A percentile compares a stretch with the other conserved stretches of the same genome.
phyloP scores from a whole-genome alignment of 1,139 yeast species.

The Spathaspora sp. region DNA sequence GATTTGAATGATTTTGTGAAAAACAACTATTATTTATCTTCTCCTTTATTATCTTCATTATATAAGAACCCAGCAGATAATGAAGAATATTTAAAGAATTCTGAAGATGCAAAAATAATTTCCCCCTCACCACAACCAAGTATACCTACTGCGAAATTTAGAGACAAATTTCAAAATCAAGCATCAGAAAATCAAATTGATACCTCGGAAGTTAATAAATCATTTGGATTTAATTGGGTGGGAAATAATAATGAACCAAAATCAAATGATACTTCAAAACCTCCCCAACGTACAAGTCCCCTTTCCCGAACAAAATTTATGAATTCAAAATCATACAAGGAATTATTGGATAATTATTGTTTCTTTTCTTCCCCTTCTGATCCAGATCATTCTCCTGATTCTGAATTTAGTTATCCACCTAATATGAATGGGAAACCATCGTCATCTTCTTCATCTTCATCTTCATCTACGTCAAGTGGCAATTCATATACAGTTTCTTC shows the following conservation, averaged over 20 bases:
- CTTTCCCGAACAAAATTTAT: conserved; percentile 19
- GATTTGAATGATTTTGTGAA: conserved; percentile 29
- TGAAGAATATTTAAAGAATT: conserved; percentile 8
- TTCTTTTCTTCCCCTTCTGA: conserved; percentile 37
- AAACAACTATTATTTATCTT: conserved; percentile 38
- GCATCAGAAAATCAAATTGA: conserved; percentile 7
- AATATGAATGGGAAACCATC: conserved; percentile 5
- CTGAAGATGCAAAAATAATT: conserved; percentile 7
- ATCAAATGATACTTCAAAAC: neutral
- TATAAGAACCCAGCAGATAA: conserved; percentile 8
- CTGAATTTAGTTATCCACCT: conserved; percentile 1
- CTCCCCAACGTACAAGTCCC: conserved; percentile 1
- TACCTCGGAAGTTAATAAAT: conserved; percentile 9
- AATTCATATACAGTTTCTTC: conserved; percentile 27
- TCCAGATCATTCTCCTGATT: conserved; percentile 8
- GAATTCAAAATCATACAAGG: conserved; percentile 65
- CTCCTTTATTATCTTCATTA: conserved; percentile 37
- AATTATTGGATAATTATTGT: conserved; percentile 70
- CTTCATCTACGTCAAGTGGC: conserved; percentile 7
- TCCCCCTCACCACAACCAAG: conserved; percentile 6
- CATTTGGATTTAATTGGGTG: conserved; percentile 3
- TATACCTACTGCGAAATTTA: conserved; percentile 8
- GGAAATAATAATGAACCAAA: conserved; percentile 6
- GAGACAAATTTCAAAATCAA: conserved; percentile 12
- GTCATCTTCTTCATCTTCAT: conserved; percentile 2